These are phyloP conservation scores for Alternaria panax DNA, from an alignment of 2,329 filamentous ascomycete species.

Conservation along the genomic window DNA sequence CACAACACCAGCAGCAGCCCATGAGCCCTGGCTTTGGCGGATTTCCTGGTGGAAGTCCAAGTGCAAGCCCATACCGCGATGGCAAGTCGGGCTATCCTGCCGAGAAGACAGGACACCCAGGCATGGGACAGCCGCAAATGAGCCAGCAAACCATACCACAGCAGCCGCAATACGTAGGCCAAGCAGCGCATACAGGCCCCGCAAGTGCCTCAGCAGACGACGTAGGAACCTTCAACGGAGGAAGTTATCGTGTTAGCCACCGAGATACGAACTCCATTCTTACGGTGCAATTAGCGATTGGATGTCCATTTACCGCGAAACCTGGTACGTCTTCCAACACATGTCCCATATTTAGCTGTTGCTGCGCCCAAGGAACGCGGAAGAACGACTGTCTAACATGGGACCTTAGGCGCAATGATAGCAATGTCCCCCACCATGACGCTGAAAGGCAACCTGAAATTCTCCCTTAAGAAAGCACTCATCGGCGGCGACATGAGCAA, in stretches of 20 bases:
- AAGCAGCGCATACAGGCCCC: conserved; percentile 33
- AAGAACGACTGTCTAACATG: neutral
- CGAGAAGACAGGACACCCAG: conserved; percentile 37
- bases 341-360: neutral
- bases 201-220: conserved; percentile 69
- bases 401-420: conserved; percentile 77
- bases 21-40: conserved; percentile 41
- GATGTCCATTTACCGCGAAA: conserved; percentile 81
- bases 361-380: neutral
- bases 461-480: conserved; percentile 90
- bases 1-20: conserved; percentile 27
- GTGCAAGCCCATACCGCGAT: conserved; percentile 27
- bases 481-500: conserved; percentile 79
- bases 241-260: conserved; percentile 91
- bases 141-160: conserved; percentile 40
- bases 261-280: conserved; percentile 88
- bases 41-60: conserved; percentile 33
- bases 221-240: conserved; percentile 95
- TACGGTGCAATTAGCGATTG: conserved; percentile 87
- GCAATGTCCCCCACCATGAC: conserved; percentile 91
- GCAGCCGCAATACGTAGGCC: conserved; percentile 40
- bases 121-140: conserved; percentile 38
- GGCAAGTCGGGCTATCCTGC: conserved; percentile 9
- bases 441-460: conserved; percentile 81
- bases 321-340: conserved; percentile 64